Conservation (phyloP, 345 rosid genomes). For the Euphorbia pulcherrima region DNA sequence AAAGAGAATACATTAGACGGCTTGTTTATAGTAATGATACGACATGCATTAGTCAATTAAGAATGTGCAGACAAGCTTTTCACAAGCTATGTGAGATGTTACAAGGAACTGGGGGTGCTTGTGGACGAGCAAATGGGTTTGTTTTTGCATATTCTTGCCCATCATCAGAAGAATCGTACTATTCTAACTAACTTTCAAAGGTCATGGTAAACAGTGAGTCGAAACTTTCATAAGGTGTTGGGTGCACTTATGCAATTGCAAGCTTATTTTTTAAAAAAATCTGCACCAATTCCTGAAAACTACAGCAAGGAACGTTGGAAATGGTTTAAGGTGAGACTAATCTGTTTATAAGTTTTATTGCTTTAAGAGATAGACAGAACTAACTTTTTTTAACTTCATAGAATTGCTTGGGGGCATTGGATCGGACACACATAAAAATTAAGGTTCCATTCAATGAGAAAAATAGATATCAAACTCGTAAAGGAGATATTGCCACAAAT, state of each 20-base stretch:
- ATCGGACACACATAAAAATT: constrained; percentile 11
- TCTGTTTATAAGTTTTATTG: too few relatives aligned
- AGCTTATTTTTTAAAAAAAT: neutral
- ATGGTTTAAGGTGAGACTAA: neutral
- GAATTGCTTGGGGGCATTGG: constrained; percentile 16
- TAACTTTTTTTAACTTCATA: neutral
- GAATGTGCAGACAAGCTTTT: neutral
- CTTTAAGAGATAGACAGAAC: neutral
- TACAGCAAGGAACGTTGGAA: neutral
- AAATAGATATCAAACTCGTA: neutral
- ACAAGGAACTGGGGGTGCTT: neutral
- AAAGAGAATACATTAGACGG: neutral
- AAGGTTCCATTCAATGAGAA: neutral
- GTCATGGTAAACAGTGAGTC: neutral
- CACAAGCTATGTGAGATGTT: neutral
- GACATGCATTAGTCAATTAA: neutral
- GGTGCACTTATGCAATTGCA: neutral
- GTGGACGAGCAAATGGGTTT: neutral
- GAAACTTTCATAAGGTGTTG: neutral
- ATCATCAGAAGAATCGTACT: neutral
- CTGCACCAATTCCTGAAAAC: neutral
- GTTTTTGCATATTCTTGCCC: neutral
- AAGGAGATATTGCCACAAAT: constrained; percentile 7
- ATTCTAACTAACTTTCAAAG: neutral
- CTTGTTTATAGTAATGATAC: neutral